phyloP scores from a whole-genome alignment of 202 grass and related monocot species.

The Dendrocalamus latiflorus region DNA sequence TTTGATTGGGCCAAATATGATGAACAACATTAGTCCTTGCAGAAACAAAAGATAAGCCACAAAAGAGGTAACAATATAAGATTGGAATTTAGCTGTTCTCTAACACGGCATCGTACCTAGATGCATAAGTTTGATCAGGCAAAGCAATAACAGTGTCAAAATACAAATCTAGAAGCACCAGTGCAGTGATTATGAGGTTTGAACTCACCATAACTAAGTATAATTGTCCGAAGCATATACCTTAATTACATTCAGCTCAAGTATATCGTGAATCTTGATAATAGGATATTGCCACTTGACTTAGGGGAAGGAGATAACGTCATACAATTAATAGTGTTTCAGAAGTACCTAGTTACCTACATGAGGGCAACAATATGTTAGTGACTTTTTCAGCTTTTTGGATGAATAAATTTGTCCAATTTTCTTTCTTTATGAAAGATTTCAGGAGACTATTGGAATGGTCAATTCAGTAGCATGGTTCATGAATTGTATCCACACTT shows the following conservation, averaged over 20 bases:
- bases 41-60: background rate
- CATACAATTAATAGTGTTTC: background rate
- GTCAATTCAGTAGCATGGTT: background rate
- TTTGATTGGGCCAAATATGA: slow-evolving; percentile 4
- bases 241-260: background rate
- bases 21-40: background rate
- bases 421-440: background rate
- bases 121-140: background rate
- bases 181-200: background rate
- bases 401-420: background rate
- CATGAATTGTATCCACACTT: background rate
- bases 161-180: background rate
- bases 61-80: background rate
- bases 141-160: background rate
- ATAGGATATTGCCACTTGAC: background rate
- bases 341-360: background rate
- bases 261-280: background rate
- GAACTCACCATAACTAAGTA: background rate
- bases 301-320: background rate
- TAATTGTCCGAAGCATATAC: background rate
- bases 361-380: background rate
- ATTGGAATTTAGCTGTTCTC: background rate
- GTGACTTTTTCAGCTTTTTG: background rate
- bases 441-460: background rate
- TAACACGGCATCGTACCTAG: background rate